Conservation (phyloP, 805 yeast genomes). For the Nakazawaea anatomiae region DNA sequence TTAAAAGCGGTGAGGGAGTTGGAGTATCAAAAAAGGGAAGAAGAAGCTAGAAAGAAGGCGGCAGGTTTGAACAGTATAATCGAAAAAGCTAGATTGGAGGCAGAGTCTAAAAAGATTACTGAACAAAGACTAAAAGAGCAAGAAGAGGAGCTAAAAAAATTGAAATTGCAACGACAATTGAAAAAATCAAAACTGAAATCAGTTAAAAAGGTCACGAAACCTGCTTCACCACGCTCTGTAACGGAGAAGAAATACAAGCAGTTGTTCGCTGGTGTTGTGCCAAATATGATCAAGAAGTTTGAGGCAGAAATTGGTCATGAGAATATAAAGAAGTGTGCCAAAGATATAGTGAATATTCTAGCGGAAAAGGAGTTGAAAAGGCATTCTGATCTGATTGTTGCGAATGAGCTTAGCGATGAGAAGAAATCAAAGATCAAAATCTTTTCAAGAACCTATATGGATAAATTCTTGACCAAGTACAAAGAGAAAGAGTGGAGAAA, state of each 20-base stretch:
- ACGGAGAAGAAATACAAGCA: slow-evolving; percentile 21
- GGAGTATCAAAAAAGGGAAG: slow-evolving; percentile 29
- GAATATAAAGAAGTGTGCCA: slow-evolving; percentile 67
- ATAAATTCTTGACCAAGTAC: slow-evolving; percentile 48
- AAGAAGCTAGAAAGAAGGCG: slow-evolving; percentile 3
- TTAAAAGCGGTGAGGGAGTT: slow-evolving; percentile 28
- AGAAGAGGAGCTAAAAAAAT: slow-evolving; percentile 6
- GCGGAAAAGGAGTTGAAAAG: slow-evolving; percentile 62
- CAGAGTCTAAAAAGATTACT: slow-evolving; percentile 9
- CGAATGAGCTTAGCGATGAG: slow-evolving; percentile 52
- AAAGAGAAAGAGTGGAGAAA: slow-evolving; percentile 25
- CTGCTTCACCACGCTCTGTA: not conserved
- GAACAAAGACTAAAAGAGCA: slow-evolving; percentile 15
- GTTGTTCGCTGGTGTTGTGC: slow-evolving; percentile 67
- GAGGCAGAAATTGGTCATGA: slow-evolving; percentile 67
- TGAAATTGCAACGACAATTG: slow-evolving; percentile 25
- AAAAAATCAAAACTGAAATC: slow-evolving; percentile 20
- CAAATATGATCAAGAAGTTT: slow-evolving; percentile 68
- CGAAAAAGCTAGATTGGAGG: slow-evolving; percentile 5
- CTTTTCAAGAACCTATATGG: slow-evolving; percentile 63
- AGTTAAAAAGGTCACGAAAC: not conserved
- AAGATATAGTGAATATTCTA: slow-evolving; percentile 65
- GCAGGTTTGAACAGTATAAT: slow-evolving; percentile 8
- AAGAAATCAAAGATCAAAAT: slow-evolving; percentile 64
- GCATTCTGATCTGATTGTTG: slow-evolving; percentile 36